Percentiles rank a stretch among this genome's conserved stretches.
Evolutionary conservation across 371 early-diverging fungal genomes (phyloP).

Genomic region (Fennellomyces sp.): DNA sequence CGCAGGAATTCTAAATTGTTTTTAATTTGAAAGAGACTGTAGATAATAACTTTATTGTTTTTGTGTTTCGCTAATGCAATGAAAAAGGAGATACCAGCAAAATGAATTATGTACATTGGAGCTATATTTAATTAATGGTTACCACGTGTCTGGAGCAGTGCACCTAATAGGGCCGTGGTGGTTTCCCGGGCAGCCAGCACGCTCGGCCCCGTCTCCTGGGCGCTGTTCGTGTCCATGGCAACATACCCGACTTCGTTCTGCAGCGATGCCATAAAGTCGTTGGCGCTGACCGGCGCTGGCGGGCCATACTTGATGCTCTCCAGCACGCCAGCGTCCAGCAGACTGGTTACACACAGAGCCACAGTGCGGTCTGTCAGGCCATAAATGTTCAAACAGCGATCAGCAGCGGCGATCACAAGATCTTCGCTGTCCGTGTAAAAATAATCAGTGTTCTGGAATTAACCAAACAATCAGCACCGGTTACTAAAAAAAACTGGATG

Average conservation of each 20-base stretch:
- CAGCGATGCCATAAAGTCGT: constrained; percentile 2
- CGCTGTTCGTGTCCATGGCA: not conserved
- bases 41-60: not conserved
- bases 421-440: not conserved
- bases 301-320: not conserved
- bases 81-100: not conserved
- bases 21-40: not conserved
- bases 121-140: too few species aligned
- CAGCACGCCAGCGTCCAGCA: not conserved
- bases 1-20: constrained; percentile 13
- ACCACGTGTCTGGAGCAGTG: not conserved
- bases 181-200: constrained; percentile 2
- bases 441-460: not conserved
- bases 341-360: not conserved
- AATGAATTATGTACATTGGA: not conserved
- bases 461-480: not conserved
- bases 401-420: not conserved
- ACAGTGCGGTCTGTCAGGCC: not conserved
- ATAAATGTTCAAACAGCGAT: not conserved
- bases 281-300: not conserved
- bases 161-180: not conserved
- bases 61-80: too few species aligned
- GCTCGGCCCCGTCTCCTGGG: not conserved
- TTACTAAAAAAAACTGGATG: too few species aligned
- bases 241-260: constrained; percentile 9